Percentiles rank a stretch among this genome's conserved stretches.
Evolutionary conservation across 495 filamentous ascomycete species (phyloP).

Genomic region (Filosporella fistucella): DNA sequence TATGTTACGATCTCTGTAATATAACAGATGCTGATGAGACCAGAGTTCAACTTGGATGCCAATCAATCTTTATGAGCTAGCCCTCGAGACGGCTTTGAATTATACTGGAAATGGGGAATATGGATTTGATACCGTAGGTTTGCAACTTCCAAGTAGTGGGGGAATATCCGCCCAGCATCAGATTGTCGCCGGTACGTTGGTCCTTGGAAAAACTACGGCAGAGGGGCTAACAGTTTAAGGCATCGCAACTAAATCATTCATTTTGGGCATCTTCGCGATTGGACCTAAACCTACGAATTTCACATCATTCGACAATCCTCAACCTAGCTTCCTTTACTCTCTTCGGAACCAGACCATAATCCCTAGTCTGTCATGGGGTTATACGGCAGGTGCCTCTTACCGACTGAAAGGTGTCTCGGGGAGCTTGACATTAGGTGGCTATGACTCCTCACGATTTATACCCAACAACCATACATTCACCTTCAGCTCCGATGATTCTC

Average conservation of each 20-base stretch:
- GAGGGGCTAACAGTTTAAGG: slow-evolving; percentile 27
- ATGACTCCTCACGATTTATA: slow-evolving; percentile 45
- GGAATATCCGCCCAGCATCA: slow-evolving; percentile 37
- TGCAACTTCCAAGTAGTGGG: slow-evolving; percentile 30
- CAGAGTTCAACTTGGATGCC: slow-evolving; percentile 5
- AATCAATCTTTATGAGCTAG: background rate
- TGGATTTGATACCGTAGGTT: slow-evolving; percentile 45
- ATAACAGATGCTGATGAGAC: background rate
- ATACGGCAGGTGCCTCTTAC: slow-evolving; percentile 51
- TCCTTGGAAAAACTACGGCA: background rate
- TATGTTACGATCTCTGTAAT: background rate
- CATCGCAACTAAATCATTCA: slow-evolving; percentile 22
- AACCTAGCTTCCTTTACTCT: slow-evolving; percentile 40
- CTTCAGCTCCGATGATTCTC: slow-evolving; percentile 39
- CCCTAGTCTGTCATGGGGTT: slow-evolving; percentile 46
- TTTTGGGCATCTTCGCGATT: slow-evolving; percentile 12
- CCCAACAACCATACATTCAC: slow-evolving; percentile 40
- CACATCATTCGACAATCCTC: slow-evolving; percentile 5
- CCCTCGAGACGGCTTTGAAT: slow-evolving; percentile 1
- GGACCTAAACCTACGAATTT: slow-evolving; percentile 23
- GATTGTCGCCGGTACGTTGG: slow-evolving; percentile 27
- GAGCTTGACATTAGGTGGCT: slow-evolving; percentile 50
- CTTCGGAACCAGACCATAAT: slow-evolving; percentile 41
- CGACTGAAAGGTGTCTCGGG: slow-evolving; percentile 38
- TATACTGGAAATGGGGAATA: slow-evolving; percentile 31